These are phyloP conservation scores for Sporothrix protearum DNA, from an alignment of 2,329 filamentous ascomycete species.

Conservation along the genomic window DNA sequence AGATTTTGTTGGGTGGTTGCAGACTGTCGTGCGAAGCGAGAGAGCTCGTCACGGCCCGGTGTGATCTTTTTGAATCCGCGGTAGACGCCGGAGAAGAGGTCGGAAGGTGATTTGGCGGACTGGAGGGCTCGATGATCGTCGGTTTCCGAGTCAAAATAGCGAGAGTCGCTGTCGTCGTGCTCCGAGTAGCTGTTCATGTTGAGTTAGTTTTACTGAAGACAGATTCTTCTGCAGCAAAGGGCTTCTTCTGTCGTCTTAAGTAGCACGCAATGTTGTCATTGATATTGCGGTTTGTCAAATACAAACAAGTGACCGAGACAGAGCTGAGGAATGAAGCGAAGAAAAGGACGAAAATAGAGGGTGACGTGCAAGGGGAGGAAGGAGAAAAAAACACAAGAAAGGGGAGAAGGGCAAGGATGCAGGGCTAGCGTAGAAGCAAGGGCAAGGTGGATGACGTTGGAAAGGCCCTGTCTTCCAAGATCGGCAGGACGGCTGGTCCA, in stretches of 20 bases:
- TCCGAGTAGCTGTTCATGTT: slow-evolving; percentile 34
- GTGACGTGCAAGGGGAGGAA: not conserved
- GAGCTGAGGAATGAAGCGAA: not conserved
- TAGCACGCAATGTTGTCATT: not conserved
- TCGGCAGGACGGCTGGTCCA: slow-evolving; percentile 13
- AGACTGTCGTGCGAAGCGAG: slow-evolving; percentile 44
- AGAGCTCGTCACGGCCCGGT: slow-evolving; percentile 42
- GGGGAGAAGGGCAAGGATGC: slow-evolving; percentile 18
- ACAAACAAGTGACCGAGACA: not conserved
- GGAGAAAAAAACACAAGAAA: not conserved
- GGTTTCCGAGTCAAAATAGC: slow-evolving; percentile 45
- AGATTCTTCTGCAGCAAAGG: not conserved
- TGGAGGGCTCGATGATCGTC: slow-evolving; percentile 40
- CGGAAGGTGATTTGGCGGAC: slow-evolving; percentile 41
- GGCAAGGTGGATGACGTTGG: slow-evolving; percentile 23
- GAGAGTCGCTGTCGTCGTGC: slow-evolving; percentile 37
- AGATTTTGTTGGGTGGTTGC: slow-evolving; percentile 35
- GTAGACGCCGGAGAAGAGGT: slow-evolving; percentile 51
- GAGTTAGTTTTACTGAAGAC: slow-evolving; percentile 34
- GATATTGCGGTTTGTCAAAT: not conserved
- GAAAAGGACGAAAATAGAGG: not conserved
- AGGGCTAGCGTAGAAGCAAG: slow-evolving; percentile 15
- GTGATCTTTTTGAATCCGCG: slow-evolving; percentile 50
- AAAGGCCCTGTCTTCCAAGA: slow-evolving; percentile 8
- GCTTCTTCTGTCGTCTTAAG: not conserved